Base-by-base conservation (phyloP, 306 rosid genomes). In the Fragaria nilgerrensis region DNA sequence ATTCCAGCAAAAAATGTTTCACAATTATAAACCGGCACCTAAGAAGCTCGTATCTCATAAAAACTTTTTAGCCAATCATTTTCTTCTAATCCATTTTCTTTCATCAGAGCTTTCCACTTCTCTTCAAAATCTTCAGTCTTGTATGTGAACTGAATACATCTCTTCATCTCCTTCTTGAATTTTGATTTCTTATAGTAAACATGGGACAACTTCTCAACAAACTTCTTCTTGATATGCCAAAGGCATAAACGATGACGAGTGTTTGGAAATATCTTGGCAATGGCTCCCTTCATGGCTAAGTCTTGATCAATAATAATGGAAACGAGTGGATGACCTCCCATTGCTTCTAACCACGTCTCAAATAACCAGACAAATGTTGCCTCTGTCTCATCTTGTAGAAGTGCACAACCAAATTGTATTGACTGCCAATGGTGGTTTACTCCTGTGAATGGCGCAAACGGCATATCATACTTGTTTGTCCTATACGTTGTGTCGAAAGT, bases 91-190 rank as follows among this genome's bases (percentile, higher is more conserved):
- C 43, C 62, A 71, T 71, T 25, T 71, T 71, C 62, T 34, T 0
- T 71, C 44, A 71, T 71, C 50, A 71, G 16, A 7, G 43, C 48
- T 5, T 15, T 15, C 44, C 75, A 71, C 27, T 15, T 47, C 3
- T 71, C 58, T n/a, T 71, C 75, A 71, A 71, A 48, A 45, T 71
- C 44, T 25, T 47, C 61, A 25, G 6, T 49, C 75, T 71, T 71
- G 50, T 71, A 45, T 27, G 62, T 71, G 29, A 55, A 50, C 44
- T 20, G 27, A 71, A 71, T 71, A 48, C 43, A 71, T 71, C 49
- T 43, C 13, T 48, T 71, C 49, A 43, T 25, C 17, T 17, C 75
- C 3, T 23, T 39, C 34, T 44, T 71, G 58, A 44, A 71, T 13
- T 71, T 49, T 1, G 52, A 71, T 12, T 32, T 48, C 29, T 71